phyloP scores from a whole-genome alignment of 75 land plant genomes.

The Cryptomeria japonica region DNA sequence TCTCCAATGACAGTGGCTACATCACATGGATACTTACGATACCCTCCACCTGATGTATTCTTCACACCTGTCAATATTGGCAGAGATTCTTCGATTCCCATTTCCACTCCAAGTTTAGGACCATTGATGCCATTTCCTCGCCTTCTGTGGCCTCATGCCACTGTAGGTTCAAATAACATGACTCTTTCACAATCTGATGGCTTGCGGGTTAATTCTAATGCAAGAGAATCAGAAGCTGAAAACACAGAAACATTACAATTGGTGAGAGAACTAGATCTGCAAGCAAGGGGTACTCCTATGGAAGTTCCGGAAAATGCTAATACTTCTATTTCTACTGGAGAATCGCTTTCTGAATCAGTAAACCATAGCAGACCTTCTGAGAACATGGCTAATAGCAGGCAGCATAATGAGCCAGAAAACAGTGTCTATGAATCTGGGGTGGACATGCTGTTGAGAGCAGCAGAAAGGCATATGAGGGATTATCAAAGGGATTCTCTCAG shows the following conservation, averaged over 20 bases:
- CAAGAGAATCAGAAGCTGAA: constrained; percentile 10
- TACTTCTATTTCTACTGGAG: neutral
- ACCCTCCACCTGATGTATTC: constrained; percentile 77
- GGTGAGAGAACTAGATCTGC: neutral
- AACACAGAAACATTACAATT: neutral
- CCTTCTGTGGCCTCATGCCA: constrained; percentile 61
- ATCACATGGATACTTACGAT: constrained; percentile 68
- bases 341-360: neutral
- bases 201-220: constrained; percentile 11
- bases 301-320: neutral
- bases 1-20: constrained; percentile 81
- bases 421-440: constrained; percentile 14
- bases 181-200: constrained; percentile 25
- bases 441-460: constrained; percentile 15
- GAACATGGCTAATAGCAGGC: neutral
- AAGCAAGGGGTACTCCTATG: neutral
- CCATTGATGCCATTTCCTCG: constrained; percentile 52
- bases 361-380: neutral
- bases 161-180: constrained; percentile 33
- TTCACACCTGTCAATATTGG: constrained; percentile 47
- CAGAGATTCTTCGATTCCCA: constrained; percentile 20
- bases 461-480: constrained; percentile 5
- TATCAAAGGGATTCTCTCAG: neutral
- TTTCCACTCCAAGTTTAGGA: constrained; percentile 18
- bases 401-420: neutral